A percentile compares a stretch with the other conserved stretches of the same genome.
phyloP scores from a whole-genome alignment of 495 filamentous ascomycete genomes.

The Bacidia rubella region DNA sequence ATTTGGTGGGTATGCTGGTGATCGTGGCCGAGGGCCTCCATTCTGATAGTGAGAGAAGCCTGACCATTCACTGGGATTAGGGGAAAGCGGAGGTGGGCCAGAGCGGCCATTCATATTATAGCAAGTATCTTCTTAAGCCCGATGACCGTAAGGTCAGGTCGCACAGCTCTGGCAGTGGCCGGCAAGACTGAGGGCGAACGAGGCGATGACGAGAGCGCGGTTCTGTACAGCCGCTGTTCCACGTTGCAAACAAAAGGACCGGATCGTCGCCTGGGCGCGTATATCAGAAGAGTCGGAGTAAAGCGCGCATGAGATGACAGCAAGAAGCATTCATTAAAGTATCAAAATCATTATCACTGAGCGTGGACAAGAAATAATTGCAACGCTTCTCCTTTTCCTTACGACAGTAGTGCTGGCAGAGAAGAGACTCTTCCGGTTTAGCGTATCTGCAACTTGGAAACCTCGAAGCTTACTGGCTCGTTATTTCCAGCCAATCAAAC shows the following conservation, averaged over 20 bases:
- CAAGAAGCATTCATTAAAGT: background rate
- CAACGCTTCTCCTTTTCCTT: background rate
- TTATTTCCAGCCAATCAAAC: background rate
- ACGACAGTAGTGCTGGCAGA: background rate
- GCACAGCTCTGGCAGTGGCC: background rate
- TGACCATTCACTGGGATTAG: constrained; percentile 79
- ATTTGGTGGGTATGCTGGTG: constrained; percentile 34
- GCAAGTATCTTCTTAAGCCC: background rate
- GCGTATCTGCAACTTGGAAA: background rate
- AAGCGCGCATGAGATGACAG: background rate
- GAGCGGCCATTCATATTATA: constrained; percentile 45
- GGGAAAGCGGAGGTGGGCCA: constrained; percentile 71
- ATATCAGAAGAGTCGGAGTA: background rate
- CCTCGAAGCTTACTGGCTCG: background rate
- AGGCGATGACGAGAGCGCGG: background rate
- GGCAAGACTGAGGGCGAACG: background rate
- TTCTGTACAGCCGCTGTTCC: background rate
- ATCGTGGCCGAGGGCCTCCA: constrained; percentile 34
- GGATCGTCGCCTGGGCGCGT: background rate
- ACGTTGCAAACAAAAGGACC: background rate
- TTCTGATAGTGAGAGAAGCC: constrained; percentile 56
- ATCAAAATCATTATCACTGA: background rate
- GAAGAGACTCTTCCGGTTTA: background rate
- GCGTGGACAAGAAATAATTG: background rate
- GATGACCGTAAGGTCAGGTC: background rate